Base-by-base conservation (phyloP, 176 grass and related monocot species). In the Paspalum vaginatum region DNA sequence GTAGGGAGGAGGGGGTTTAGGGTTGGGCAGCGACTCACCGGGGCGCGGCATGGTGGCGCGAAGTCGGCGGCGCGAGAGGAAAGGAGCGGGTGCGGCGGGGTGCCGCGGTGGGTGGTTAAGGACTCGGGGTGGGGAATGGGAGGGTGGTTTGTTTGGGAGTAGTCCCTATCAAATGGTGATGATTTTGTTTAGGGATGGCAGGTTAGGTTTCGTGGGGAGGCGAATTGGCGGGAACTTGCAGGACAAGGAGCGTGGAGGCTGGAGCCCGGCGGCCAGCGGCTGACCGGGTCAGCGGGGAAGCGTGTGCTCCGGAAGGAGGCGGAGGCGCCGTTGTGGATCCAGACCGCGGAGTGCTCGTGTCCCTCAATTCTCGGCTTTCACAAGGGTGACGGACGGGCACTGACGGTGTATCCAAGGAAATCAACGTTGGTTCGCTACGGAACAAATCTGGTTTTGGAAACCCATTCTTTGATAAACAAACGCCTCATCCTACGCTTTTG, bases 161-260 rank as follows among this genome's bases (percentile, higher is more conserved):
- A n/a, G n/a, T n/a, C n/a, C n/a, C n/a, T n/a, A n/a, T n/a, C n/a
- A n/a, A n/a, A n/a, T n/a, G 4, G 5, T n/a, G n/a, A n/a, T n/a
- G n/a, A n/a, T n/a, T n/a, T n/a, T n/a, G n/a, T n/a, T n/a, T 4
- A 9, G 52, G 21, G 42, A 26, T 37, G 15, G 41, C 11, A 20
- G 45, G 43, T 24, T 58, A 73, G 48, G 86, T 85, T 63, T 49
- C 17, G 41, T 2, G 45, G 20, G 27, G 7, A 40, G 54, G 53
- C 52, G 88, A 84, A 87, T 75, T 79, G 84, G 88, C 88, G 88
- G 88, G 88, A 91, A 87, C 58, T 62, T 80, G 74, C 60, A 7
- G 63, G 21, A 14, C 52, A 56, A 83, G 54, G 43, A 10, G 59
- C 44, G 10, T 24, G 58, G 32, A 32, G 32, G 32, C 32, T 32